Base-by-base conservation (phyloP, 2,329 filamentous ascomycete genomes). In the Cryoendolithus antarcticus region DNA sequence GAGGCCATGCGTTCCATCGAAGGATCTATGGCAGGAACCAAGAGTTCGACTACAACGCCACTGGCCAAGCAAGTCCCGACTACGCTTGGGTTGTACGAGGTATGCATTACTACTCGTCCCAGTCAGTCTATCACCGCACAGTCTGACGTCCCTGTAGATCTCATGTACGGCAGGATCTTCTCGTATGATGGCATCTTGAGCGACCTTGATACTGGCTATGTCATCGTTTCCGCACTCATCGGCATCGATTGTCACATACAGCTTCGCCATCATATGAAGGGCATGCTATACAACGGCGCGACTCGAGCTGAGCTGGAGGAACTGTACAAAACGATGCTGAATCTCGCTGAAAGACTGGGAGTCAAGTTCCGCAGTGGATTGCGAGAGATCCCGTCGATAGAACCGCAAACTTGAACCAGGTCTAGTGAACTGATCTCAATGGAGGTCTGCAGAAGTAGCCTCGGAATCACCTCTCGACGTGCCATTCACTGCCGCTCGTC, bases 41-140 rank as follows among this genome's bases (percentile, higher is more conserved):
- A 9, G 34, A 21, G 12, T 35, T 35, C 10, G 19, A 35, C 30
- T 28, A 21, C 15, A 28, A 9, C 9, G 34, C 34, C 9, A 28
- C 34, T 35, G 34, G 27, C 15, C 34, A 28, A 28, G 34, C 34
- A 6, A 35, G 34, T 28, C 34, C 34, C 9, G 34, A 35, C 8
- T 35, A 35, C n/a, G 34, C 34, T 6, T 35, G 27, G 4, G 34
- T 35, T 35, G 34, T 35, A n/a, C 27, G 34, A 35, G 34, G 34
- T 35, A 24, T 35, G 34, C 9, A 2, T n/a, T n/a, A n/a, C n/a
- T n/a, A n/a, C n/a, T n/a, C n/a, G n/a, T n/a, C n/a, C n/a, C n/a
- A n/a, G 7, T 35, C 10, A 5, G n/a, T 29, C 9, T 12, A 29
- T 9, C 15, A 21, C 3, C 9, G n/a, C n/a, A n/a, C 9, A 35